Base-by-base conservation (phyloP, 352 stramenopile genomes). In the Pythium inflatum region DNA sequence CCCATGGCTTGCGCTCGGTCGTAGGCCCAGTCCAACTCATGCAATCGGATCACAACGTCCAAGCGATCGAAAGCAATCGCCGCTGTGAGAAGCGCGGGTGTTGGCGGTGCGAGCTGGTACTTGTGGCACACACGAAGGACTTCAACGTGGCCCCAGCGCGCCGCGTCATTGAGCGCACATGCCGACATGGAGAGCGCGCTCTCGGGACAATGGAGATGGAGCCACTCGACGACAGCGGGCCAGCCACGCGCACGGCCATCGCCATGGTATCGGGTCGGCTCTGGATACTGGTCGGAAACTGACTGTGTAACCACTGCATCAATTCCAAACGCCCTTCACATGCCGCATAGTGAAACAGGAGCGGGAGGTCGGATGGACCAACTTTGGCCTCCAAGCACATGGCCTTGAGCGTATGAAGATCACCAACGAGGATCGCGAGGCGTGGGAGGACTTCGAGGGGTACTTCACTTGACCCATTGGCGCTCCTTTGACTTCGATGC, bases 211-310 rank as follows among this genome's bases (percentile, higher is more conserved):
- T 68, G 22, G 2, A 45, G 1, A 30, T 68, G 49, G 22, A 68
- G 61, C 61, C 61, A 68, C 31, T 61, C 61, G 13, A 68, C 61
- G 61, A 68, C 45, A 6, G 53, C 34, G 5, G 50, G 20, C 48
- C 61, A 61, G 49, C 61, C 61, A 25, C 61, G 61, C 61, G 61
- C 48, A 54, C 61, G 18, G 34, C 49, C 49, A 68, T 68, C 1
- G 61, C 61, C 49, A 68, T 58, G 0, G 61, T 68, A 40, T 68
- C 61, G 20, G 61, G 38, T 34, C 49, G 51, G 22, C n/a, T n/a
- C n/a, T n/a, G n/a, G n/a, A 51, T 20, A 6, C 18, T 16, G 16
- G 40, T 22, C 18, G 13, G 9, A 24, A 31, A 45, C 20, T 33
- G 45, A n/a, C 20, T 30, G 36, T 68, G 36, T 25, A 68, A 27